These are phyloP conservation scores for Blastobotrys parvus DNA, from an alignment of 805 yeast species.

Conservation along the genomic window DNA sequence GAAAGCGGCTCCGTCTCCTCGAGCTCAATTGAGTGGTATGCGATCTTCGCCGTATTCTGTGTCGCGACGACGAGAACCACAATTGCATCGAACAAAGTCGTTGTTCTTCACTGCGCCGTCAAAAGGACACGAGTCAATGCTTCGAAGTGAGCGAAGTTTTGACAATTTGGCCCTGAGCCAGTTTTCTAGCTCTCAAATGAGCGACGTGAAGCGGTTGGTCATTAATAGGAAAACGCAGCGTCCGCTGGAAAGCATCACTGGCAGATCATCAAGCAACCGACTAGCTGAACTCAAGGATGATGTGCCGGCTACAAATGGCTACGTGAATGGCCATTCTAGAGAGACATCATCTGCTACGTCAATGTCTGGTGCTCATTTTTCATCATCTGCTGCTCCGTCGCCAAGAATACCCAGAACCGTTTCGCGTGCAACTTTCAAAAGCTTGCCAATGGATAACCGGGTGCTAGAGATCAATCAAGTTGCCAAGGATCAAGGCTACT, in stretches of 20 bases:
- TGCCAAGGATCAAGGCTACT: constrained; percentile 48
- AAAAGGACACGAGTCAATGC: not conserved
- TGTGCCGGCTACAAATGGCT: not conserved
- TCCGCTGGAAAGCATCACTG: constrained; percentile 7
- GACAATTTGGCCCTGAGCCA: constrained; percentile 2
- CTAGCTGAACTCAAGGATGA: not conserved
- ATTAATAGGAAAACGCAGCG: constrained; percentile 3
- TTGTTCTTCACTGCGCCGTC: constrained; percentile 1
- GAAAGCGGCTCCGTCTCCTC: constrained; percentile 13
- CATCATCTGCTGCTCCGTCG: not conserved
- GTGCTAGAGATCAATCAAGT: constrained; percentile 13
- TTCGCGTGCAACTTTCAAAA: not conserved
- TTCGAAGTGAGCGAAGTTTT: constrained; percentile 4
- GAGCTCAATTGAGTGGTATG: constrained; percentile 2
- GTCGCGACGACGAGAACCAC: not conserved
- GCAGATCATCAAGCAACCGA: constrained; percentile 1
- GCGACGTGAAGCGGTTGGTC: constrained; percentile 9
- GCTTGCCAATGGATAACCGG: not conserved
- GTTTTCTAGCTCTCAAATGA: not conserved
- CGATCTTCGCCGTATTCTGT: constrained; percentile 12
- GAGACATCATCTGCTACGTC: not conserved
- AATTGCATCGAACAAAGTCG: constrained; percentile 1
- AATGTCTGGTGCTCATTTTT: not conserved
- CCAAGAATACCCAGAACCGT: not conserved
- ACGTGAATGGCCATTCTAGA: not conserved